Evolutionary conservation across 2,329 filamentous ascomycete genomes (phyloP).

Genomic region (Pleurostoma richardsiae): DNA sequence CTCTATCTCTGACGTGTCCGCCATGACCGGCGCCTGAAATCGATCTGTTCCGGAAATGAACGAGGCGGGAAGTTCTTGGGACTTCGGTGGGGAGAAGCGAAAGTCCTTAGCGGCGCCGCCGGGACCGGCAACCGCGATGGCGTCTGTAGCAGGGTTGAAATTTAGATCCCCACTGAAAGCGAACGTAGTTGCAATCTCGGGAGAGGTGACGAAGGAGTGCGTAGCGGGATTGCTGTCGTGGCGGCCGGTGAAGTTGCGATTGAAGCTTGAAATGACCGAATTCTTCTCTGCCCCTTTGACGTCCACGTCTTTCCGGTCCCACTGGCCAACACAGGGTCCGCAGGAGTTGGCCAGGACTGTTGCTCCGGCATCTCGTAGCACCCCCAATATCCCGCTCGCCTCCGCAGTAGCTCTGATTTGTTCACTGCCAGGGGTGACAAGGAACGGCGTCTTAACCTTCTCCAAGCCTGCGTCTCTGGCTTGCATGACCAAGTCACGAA

Average conservation of each 20-base stretch:
- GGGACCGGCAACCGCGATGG: slow-evolving; percentile 7
- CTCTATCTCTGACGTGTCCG: slow-evolving; percentile 11
- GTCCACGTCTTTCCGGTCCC: slow-evolving; percentile 72
- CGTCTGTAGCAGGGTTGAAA: slow-evolving; percentile 22
- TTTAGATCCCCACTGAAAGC: slow-evolving; percentile 28
- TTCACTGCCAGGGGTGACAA: slow-evolving; percentile 93
- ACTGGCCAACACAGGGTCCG: slow-evolving; percentile 89
- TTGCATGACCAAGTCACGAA: slow-evolving; percentile 83
- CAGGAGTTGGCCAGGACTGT: slow-evolving; percentile 94
- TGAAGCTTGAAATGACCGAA: slow-evolving; percentile 98
- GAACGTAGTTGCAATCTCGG: slow-evolving; percentile 36
- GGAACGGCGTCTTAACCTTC: slow-evolving; percentile 91
- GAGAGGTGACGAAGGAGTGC: slow-evolving; percentile 42
- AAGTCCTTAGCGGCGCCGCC: slow-evolving; percentile 7
- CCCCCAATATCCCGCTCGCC: slow-evolving; percentile 85
- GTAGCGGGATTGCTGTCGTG: slow-evolving; percentile 57
- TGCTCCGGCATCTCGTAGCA: slow-evolving; percentile 93
- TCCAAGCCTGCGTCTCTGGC: slow-evolving; percentile 49
- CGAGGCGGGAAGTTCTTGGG: slow-evolving; percentile 16
- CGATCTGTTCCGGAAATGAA: slow-evolving; percentile 17
- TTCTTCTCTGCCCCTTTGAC: slow-evolving; percentile 94
- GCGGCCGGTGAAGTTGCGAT: slow-evolving; percentile 98
- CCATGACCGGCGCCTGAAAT: slow-evolving; percentile 16
- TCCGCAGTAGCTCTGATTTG: slow-evolving; percentile 93
- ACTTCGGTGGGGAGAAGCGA: slow-evolving; percentile 18